Evolutionary conservation across 306 rosid genomes (phyloP), one percentile per base, ranked within the genome.

Genomic region (Citrullus amarus): DNA sequence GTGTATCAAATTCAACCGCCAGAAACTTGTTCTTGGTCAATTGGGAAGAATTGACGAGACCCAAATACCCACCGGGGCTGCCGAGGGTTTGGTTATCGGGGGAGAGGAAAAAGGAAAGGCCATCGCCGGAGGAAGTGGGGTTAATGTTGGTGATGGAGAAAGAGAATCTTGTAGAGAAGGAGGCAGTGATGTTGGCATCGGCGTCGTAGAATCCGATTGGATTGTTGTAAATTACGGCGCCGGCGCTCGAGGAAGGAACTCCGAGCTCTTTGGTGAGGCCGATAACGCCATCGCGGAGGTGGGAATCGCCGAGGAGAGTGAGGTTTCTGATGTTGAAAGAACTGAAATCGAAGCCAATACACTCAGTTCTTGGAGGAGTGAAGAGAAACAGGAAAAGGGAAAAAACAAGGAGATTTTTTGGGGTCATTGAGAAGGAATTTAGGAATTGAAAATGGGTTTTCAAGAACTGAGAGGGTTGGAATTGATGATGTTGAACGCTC

Each of bases 221-320:
- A 50, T 63, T 8, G 88, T 88, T 78, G 84, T 83, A 92, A 67
- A 91, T 78, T 3, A 86, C 81, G 4, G 90, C 57, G 36, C 98
- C 97, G 62, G 89, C 84, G 82, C 88, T 83, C 2, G 97, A 85
- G 32, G 91, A 81, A 0, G 98, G 97, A 20, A 92, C 92, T 22
- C 85, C 79, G 81, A 87, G 80, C 79, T 91, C 84, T 34, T 83
- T 75, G 13, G 98, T 92, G 83, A 92, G 94, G 16, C 97, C 96
- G 4, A 95, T 60, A 2, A 85, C 50, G 44, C 97, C 96, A 34
- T 86, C 76, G 15, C 87, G 85, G 89, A 95, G 91, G 60, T 87
- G 87, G 25, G 98, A 92, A 76, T 91, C 96, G 48, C 97, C 97
- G 20, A 92, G 87, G 78, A 95, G 91, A 30, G 96, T 90, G 67